Evolutionary conservation across 2,329 filamentous ascomycete species (phyloP).

Genomic region (Zymoseptoria passerinii): DNA sequence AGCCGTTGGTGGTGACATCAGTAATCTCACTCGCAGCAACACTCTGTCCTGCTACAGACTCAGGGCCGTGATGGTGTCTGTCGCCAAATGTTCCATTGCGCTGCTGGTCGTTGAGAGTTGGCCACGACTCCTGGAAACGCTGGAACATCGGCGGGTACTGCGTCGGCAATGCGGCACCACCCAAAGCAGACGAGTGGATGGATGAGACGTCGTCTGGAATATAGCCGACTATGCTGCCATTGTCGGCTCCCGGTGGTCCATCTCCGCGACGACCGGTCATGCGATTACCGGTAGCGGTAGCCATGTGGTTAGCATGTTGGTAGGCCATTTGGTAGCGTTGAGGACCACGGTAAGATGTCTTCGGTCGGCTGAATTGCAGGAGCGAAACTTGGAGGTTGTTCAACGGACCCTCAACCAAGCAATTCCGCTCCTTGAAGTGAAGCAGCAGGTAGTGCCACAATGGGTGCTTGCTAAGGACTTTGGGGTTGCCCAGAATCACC

Average conservation of each 20-base stretch:
- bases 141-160: slow-evolving; percentile 95
- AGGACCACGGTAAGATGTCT: slow-evolving; percentile 81
- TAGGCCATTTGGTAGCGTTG: slow-evolving; percentile 80
- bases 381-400: slow-evolving; percentile 94
- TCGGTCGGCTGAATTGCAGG: slow-evolving; percentile 88
- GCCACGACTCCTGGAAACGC: slow-evolving; percentile 86
- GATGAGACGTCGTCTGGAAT: slow-evolving; percentile 96
- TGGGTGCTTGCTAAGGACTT: slow-evolving; percentile 94
- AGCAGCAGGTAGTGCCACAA: slow-evolving; percentile 92
- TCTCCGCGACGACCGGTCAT: slow-evolving; percentile 45
- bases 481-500: slow-evolving; percentile 94
- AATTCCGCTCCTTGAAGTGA: slow-evolving; percentile 96
- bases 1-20: slow-evolving; percentile 67
- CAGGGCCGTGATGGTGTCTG: slow-evolving; percentile 21
- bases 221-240: slow-evolving; percentile 85
- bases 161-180: slow-evolving; percentile 58
- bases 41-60: slow-evolving; percentile 80
- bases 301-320: slow-evolving; percentile 55
- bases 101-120: slow-evolving; percentile 59
- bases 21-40: slow-evolving; percentile 86
- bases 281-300: slow-evolving; percentile 37
- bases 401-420: slow-evolving; percentile 87
- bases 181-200: slow-evolving; percentile 85
- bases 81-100: slow-evolving; percentile 52
- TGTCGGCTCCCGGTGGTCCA: slow-evolving; percentile 53